Conservation (phyloP, 176 grass and related monocot species). For the Phyllostachys edulis region DNA sequence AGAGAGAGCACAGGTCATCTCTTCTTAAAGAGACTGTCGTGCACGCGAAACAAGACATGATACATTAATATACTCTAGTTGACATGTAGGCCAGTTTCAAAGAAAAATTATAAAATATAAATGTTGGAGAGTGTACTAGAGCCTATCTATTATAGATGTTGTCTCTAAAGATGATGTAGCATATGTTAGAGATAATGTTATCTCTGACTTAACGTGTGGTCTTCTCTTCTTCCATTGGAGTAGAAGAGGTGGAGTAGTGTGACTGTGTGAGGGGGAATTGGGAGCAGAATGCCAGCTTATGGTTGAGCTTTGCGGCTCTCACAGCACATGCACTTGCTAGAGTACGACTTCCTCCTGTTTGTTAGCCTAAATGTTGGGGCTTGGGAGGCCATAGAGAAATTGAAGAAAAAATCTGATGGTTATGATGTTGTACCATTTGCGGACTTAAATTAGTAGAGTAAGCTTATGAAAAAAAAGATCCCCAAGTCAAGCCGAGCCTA, state of each 20-base stretch:
- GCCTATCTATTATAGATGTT: too few relatives aligned
- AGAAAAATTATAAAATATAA: too few relatives aligned
- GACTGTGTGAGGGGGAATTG: neutral
- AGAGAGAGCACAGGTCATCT: too few relatives aligned
- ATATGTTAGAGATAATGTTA: too few relatives aligned
- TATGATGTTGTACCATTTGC: neutral
- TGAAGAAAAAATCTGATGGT: neutral
- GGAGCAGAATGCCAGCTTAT: neutral
- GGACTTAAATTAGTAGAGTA: neutral
- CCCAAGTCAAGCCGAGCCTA: neutral
- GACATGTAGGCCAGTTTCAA: too few relatives aligned
- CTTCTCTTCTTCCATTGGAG: neutral
- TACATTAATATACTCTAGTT: too few relatives aligned
- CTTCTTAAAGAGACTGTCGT: too few relatives aligned
- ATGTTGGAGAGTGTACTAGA: too few relatives aligned
- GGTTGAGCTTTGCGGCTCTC: neutral
- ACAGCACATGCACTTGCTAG: neutral
- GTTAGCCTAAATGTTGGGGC: neutral
- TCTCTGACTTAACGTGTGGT: conserved; percentile 11
- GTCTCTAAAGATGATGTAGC: too few relatives aligned
- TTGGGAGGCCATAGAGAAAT: neutral
- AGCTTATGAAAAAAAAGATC: neutral
- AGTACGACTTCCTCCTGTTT: neutral
- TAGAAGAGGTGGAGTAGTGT: neutral
- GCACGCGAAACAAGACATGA: too few relatives aligned